These are phyloP conservation scores for Singerocomus inundabilis DNA, from an alignment of 1,284 basidiomycete genomes.

Conservation along the genomic window DNA sequence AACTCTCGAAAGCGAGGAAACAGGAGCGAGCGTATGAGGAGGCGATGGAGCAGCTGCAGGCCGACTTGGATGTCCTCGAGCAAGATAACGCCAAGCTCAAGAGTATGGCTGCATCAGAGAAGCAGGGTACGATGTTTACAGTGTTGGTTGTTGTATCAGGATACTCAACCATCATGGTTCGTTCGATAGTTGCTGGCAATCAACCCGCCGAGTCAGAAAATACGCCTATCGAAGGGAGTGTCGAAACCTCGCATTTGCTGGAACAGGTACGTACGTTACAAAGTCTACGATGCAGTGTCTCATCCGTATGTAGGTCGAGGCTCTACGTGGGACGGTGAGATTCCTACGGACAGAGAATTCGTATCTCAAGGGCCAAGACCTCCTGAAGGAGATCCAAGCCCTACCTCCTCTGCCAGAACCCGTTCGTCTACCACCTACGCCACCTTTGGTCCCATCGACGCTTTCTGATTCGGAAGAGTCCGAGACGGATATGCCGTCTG, in stretches of 20 bases:
- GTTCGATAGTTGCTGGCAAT: constrained; percentile 43
- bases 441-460: constrained; percentile 59
- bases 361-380: constrained; percentile 85
- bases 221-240: constrained; percentile 66
- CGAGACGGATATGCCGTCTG: constrained; percentile 46
- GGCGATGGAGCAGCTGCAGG: constrained; percentile 89
- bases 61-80: constrained; percentile 84
- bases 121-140: constrained; percentile 50
- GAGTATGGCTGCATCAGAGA: constrained; percentile 59
- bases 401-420: constrained; percentile 62
- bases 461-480: constrained; percentile 64
- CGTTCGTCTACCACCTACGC: constrained; percentile 50
- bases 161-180: background rate
- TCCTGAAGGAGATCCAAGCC: constrained; percentile 77
- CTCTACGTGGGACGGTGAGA: constrained; percentile 84
- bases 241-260: constrained; percentile 82
- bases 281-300: constrained; percentile 5
- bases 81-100: constrained; percentile 86
- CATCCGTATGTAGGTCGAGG: constrained; percentile 67
- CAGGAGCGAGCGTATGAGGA: constrained; percentile 90
- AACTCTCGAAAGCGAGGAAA: constrained; percentile 78
- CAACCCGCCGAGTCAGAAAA: constrained; percentile 60
- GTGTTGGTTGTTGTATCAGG: background rate
- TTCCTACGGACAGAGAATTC: constrained; percentile 92
- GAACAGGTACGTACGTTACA: constrained; percentile 62